Evolutionary conservation across 177 flowering plant genomes (phyloP), one percentile per base, ranked within the genome.

Genomic region (Tripterygium wilfordii): DNA sequence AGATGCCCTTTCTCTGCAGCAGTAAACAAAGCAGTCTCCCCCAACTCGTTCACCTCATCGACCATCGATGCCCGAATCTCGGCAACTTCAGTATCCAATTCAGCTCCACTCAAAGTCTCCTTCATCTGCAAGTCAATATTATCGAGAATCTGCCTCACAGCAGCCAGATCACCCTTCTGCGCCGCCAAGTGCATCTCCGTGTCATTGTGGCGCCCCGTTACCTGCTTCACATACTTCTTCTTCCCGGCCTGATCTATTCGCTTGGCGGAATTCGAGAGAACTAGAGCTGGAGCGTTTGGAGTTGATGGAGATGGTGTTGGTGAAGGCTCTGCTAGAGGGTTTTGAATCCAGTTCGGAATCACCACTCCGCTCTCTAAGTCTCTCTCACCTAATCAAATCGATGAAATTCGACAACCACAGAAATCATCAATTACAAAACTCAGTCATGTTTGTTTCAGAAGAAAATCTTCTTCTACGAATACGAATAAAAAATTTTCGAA

Each of bases 161-260:
- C 86, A 0, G 51, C 66, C 43, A 72, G 55, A 68, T 80, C 80
- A 12, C 83, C 86, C 3, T 75, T 66, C 65, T 77, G 82, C 13
- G 86, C 80, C 1, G 83, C 83, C 58, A 80, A 48, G 62, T 80
- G 86, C n/a, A 77, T 69, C 65, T 72, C 80, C 0, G 86, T 77
- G 45, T 80, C 83, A 43, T 80, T 80, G 54, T 75, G 80, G n/a
- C 80, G 64, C 5, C 86, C 86, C 0, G 83, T 80, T 24, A 80
- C 86, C 47, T 80, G 83, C 66, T 80, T 80, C 42, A 80, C 86
- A 54, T 80, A 80, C 79, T 77, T 77, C 72, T 77, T 80, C 63
- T 64, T 68, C 6, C 77, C 76, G 0, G 75, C 71, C 39, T 75
- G 80, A 42, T 80, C 83, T 16, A 80, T 77, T 42, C 75, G 55